Conservation (phyloP, 2,329 filamentous ascomycete genomes). For the Pseudogymnoascus sp. region DNA sequence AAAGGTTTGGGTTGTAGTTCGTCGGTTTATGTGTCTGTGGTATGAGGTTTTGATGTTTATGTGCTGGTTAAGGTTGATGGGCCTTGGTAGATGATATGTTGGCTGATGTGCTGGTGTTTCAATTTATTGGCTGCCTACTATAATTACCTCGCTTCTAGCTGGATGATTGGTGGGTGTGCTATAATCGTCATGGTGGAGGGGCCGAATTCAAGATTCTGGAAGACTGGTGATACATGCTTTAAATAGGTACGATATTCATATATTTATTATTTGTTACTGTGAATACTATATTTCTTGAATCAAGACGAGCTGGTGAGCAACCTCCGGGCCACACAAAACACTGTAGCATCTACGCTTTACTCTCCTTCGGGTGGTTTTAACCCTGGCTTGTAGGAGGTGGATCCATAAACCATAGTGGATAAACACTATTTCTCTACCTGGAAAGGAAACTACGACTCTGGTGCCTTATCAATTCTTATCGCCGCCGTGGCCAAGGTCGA, state of each 20-base stretch:
- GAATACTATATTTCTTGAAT: neutral
- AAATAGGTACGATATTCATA: neutral
- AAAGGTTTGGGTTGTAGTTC: neutral
- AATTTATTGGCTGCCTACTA: constrained; percentile 1
- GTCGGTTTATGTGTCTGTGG: neutral
- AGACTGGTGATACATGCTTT: neutral
- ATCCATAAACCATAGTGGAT: neutral
- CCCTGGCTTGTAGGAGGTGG: constrained; percentile 1
- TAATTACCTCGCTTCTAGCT: constrained; percentile 5
- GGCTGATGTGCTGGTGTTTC: neutral
- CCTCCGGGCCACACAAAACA: neutral
- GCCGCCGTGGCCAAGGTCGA: neutral
- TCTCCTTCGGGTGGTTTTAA: neutral
- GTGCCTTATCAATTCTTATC: neutral
- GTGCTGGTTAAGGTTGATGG: neutral
- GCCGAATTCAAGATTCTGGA: constrained; percentile 1
- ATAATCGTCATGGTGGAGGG: neutral
- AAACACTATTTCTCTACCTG: neutral
- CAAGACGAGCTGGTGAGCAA: neutral
- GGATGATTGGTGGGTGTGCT: neutral
- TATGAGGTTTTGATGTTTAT: neutral
- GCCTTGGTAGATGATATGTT: constrained; percentile 1
- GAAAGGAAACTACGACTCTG: neutral
- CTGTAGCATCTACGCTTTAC: neutral
- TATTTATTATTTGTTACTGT: neutral